Percentiles rank a stretch among this genome's conserved stretches.
phyloP scores from a whole-genome alignment of 345 rosid genomes.

The Eucalyptus dawsonii region DNA sequence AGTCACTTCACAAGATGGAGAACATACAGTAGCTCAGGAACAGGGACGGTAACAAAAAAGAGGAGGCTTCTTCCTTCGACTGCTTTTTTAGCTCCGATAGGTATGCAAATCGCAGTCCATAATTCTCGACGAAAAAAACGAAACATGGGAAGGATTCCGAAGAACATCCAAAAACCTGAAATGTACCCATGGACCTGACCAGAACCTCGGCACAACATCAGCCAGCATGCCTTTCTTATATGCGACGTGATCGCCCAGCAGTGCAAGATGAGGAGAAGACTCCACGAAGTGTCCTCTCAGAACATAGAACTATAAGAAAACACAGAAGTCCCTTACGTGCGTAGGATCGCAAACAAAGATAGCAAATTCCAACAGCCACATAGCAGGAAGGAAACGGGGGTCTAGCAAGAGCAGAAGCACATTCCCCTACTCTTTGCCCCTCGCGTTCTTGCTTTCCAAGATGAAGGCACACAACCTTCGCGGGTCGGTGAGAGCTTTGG shows the following conservation, averaged over 20 bases:
- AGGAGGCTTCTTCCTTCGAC: neutral
- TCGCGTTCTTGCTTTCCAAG: neutral
- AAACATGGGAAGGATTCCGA: neutral
- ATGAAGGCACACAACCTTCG: constrained; percentile 4
- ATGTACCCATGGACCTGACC: neutral
- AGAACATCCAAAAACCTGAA: neutral
- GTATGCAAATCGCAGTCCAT: neutral
- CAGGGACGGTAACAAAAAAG: neutral
- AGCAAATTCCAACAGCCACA: neutral
- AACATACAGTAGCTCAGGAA: neutral
- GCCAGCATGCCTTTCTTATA: neutral
- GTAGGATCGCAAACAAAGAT: neutral
- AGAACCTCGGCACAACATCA: neutral
- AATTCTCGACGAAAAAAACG: neutral
- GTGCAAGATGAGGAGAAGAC: neutral
- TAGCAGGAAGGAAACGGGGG: neutral
- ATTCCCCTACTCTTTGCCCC: neutral
- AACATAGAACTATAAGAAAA: neutral
- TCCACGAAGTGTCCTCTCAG: neutral
- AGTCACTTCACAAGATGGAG: neutral
- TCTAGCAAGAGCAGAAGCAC: neutral
- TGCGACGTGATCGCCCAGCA: neutral
- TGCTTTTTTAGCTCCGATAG: neutral
- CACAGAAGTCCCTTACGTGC: neutral
- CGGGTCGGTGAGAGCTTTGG: constrained; percentile 5